Evolutionary conservation across 169 alveolate genomes (phyloP).

Genomic region (Haemoproteus tartakovskyi): DNA sequence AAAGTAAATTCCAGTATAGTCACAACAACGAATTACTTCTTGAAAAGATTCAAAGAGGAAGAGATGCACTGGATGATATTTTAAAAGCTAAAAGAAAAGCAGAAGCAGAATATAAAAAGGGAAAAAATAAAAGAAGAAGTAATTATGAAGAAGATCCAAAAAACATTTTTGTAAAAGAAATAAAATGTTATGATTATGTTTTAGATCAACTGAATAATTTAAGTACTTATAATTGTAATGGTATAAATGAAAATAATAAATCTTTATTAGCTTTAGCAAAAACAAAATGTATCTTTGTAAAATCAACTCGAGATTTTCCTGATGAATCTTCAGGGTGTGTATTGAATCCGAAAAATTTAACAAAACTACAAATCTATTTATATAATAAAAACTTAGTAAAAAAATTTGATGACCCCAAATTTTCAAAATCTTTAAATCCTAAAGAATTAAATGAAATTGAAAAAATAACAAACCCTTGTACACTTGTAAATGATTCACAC

Average conservation of each 20-base stretch:
- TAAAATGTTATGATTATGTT: constrained; percentile 77
- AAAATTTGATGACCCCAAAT: constrained; percentile 20
- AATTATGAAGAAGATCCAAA: constrained; percentile 1
- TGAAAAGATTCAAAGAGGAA: constrained; percentile 56
- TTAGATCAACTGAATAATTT: constrained; percentile 71
- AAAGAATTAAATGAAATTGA: constrained; percentile 62
- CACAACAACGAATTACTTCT: constrained; percentile 18
- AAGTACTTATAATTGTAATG: constrained; percentile 73
- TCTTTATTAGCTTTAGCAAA: constrained; percentile 79
- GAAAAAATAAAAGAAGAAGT: constrained; percentile 4
- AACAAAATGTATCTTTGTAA: constrained; percentile 77
- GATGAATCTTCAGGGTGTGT: constrained; percentile 74
- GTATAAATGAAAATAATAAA: constrained; percentile 76
- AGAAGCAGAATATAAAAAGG: constrained; percentile 40
- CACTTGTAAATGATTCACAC: background rate
- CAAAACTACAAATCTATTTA: constrained; percentile 57
- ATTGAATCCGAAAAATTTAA: constrained; percentile 67
- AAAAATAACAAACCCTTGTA: constrained; percentile 72
- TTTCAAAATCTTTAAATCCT: constrained; percentile 21
- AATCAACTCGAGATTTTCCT: constrained; percentile 76
- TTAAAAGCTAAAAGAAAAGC: constrained; percentile 57
- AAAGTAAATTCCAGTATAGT: constrained; percentile 38
- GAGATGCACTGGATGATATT: constrained; percentile 49
- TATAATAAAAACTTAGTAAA: constrained; percentile 55
- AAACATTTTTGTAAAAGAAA: constrained; percentile 62